A percentile compares a stretch with the other conserved stretches of the same genome.
These are phyloP conservation scores for Pinus tabuliformis DNA, from an alignment of 75 land plant species.

Conservation along the genomic window DNA sequence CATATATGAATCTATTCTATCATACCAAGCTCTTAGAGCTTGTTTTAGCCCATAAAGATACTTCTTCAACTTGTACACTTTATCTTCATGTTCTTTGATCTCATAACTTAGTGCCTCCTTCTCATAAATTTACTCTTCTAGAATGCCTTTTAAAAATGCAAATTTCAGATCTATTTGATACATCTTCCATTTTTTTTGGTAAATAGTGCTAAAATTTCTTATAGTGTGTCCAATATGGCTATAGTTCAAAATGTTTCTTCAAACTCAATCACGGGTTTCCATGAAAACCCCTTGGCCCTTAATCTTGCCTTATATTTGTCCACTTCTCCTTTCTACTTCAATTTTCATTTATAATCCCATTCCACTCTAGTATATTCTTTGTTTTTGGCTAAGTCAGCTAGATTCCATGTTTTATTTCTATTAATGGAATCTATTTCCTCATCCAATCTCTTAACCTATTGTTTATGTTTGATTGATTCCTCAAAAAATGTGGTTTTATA, in stretches of 20 bases:
- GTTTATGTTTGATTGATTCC: no score
- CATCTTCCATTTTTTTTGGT: background rate
- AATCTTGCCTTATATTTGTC: constrained; percentile 12
- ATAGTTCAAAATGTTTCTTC: constrained; percentile 11
- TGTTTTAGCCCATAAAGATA: background rate
- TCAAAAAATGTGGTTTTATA: no score
- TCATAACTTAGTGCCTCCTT: constrained; percentile 3
- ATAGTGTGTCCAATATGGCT: background rate
- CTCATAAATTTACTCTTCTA: constrained; percentile 5
- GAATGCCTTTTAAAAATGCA: constrained; percentile 1
- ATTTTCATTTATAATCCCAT: constrained; percentile 13
- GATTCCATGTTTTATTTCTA: no score
- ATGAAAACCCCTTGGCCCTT: constrained; percentile 13
- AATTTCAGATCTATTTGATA: constrained; percentile 12
- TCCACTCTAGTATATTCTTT: no score
- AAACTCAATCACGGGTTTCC: constrained; percentile 11
- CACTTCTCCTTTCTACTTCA: constrained; percentile 7
- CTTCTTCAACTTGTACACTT: background rate
- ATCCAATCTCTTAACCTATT: no score
- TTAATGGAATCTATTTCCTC: no score
- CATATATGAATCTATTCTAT: constrained; percentile 3
- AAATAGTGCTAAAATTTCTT: background rate
- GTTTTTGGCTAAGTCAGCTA: no score
- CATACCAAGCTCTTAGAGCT: no score
- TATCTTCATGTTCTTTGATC: background rate